Percentiles rank a stretch among this genome's conserved stretches.
phyloP scores from a whole-genome alignment of 1,284 basidiomycete genomes.

The Trichosporon sp. region DNA sequence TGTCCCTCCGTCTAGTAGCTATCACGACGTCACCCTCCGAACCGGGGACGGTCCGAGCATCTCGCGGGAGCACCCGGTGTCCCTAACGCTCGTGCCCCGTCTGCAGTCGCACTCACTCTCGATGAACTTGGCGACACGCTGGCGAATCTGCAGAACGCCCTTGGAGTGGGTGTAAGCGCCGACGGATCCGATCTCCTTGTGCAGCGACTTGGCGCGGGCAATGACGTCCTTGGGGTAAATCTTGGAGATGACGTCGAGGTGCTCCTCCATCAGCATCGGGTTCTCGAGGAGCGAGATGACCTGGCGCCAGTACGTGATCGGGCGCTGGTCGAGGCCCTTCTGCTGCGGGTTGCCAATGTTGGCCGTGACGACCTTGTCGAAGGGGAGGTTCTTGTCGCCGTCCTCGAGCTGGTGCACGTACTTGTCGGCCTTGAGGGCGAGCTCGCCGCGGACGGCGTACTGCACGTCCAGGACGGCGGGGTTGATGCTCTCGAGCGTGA shows the following conservation, averaged over 20 bases:
- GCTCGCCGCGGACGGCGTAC: conserved; percentile 96
- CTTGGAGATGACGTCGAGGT: conserved; percentile 61
- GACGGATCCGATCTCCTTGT: conserved; percentile 85
- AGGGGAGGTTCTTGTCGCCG: conserved; percentile 66
- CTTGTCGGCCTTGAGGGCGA: conserved; percentile 90
- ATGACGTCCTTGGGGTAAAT: conserved; percentile 86
- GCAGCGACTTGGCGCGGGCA: conserved; percentile 75
- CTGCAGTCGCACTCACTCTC: conserved; percentile 62
- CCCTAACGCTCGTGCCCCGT: background rate
- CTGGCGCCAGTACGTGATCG: conserved; percentile 92
- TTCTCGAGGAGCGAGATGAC: conserved; percentile 77
- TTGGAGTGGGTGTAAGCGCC: conserved; percentile 97
- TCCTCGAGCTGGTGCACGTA: conserved; percentile 71
- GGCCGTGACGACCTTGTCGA: conserved; percentile 85
- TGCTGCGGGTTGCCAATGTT: conserved; percentile 99
- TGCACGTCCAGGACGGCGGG: conserved; percentile 83
- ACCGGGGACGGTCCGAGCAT: background rate
- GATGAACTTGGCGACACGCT: conserved; percentile 88
- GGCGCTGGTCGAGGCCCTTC: conserved; percentile 86
- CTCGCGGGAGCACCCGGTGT: background rate
- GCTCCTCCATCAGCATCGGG: conserved; percentile 78
- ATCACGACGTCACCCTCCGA: background rate
- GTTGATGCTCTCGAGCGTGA: conserved; percentile 62
- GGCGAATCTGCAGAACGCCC: conserved; percentile 84
- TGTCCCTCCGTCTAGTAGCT: background rate